Evolutionary conservation across 1,139 yeast species (phyloP), one percentile per base, ranked within the genome.

Genomic region (Zygosaccharomyces sapae): DNA sequence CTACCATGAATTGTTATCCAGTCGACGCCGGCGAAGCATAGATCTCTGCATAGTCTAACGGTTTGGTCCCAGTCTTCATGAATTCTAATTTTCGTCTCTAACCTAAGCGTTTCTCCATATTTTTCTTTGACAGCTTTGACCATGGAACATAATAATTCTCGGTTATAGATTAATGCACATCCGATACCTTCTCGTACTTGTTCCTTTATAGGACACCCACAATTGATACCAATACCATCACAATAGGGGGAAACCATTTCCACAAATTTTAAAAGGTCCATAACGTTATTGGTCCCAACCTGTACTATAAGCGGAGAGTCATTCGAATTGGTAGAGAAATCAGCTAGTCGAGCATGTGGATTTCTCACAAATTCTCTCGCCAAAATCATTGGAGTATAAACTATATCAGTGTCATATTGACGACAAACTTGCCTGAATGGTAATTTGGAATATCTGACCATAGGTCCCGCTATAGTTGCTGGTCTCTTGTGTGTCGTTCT

Each of bases 151-250:
- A 94, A 95, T 43, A 83, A 70, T 33, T 87, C 88, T 0, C 94
- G 88, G 53, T 86, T 82, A 25, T 81, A 72, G 89, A 92, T 90
- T 47, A 92, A 73, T 0, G 97, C 97, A 1, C 97, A 97, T 3
- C 98, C 98, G 22, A 92, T 89, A 13, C 98, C 98, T 65, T 89
- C 97, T 41, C 96, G 76, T 4, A 87, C 87, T 65, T 92, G 98
- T 55, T 92, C 97, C 54, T 83, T 86, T 44, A 92, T 89, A 1
- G 98, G 98, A 68, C 98, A 92, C 0, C 98, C 98, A 69, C 98
- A 92, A 70, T 92, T 94, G 48, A 92, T 74, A 0, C 98, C 97
- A 29, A 92, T 82, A 1, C 95, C 98, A 67, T 92, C 97, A 38
- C 88, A 92, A 61, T 79, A 87, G 0, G 96, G 96, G 52, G 79